Base-by-base conservation (phyloP, 2,329 filamentous ascomycete species). In the Pestalotiopsis sp. region DNA sequence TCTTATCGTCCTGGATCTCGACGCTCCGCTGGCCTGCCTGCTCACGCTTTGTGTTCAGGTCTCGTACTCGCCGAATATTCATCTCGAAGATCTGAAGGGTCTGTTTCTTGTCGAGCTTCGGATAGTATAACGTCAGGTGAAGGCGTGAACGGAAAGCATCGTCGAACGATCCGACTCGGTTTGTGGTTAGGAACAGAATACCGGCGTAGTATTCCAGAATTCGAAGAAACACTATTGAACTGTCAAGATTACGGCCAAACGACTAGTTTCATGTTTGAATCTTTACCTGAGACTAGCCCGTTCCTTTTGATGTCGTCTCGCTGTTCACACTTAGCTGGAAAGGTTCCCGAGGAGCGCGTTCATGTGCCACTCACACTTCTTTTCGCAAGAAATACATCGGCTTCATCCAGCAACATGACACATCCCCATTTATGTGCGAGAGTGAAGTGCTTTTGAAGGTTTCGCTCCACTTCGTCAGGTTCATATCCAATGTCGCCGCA, bases 361-460 rank as follows among this genome's bases (percentile, higher is more conserved):
- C 17, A n/a, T 20, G 3, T 23, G 17, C 4, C 3, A 52, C 38
- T 49, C 2, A 45, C 36, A 5, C 38, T 64, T 69, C 70, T 3
- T 83, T 80, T 59, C 77, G 72, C 69, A 2, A 78, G 72, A 63
- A 75, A 78, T 7, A 77, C 71, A 61, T 78, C 77, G 17, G 74
- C 75, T 67, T 79, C 76, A 64, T 79, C 76, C 52, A 77, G 71
- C 13, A 79, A 73, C 5, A 80, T 71, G 27, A 80, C 76, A 2
- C 77, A 77, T 20, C 77, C 78, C 64, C 64, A 66, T 60, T 59
- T 59, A 6, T 66, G 52, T 1, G 64, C 64, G 11, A 59, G n/a
- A 3, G n/a, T 23, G 31, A 60, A 59, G 23, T 59, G 27, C 36
- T 60, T 25, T 2, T 45, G 13, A 2, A 66, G 31, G 14, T 59